Evolutionary conservation across 306 rosid species (phyloP).

Genomic region (Hippophae gyantsensis): DNA sequence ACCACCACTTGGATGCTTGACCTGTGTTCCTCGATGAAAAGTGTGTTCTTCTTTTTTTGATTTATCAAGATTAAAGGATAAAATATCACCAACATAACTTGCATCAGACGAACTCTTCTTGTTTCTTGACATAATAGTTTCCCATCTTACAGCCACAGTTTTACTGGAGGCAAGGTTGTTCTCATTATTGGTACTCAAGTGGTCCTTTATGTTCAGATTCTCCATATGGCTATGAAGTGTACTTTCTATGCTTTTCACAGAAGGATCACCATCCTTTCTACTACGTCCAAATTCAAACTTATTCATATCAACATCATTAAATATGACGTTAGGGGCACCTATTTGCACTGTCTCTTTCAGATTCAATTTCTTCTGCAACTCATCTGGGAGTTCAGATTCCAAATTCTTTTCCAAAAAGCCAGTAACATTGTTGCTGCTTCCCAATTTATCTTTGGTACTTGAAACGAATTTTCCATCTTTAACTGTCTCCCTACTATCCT

Average conservation of each 20-base stretch:
- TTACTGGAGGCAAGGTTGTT: conserved; percentile 10
- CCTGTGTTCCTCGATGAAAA: conserved; percentile 3
- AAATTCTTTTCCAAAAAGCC: conserved; percentile 18
- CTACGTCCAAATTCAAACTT: conserved; percentile 21
- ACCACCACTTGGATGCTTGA: conserved; percentile 15
- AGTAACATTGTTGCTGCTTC: conserved; percentile 24
- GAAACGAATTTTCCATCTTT: conserved; percentile 16
- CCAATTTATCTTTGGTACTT: conserved; percentile 14
- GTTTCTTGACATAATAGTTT: conserved; percentile 25
- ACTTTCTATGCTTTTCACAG: conserved; percentile 22
- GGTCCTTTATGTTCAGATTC: conserved; percentile 42
- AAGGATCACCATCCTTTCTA: conserved; percentile 8
- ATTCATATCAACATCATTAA: conserved; percentile 11
- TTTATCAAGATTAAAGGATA: conserved; percentile 7
- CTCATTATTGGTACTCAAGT: conserved; percentile 13
- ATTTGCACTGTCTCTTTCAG: conserved; percentile 24
- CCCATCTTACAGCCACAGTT: conserved; percentile 20
- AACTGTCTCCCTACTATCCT: conserved; percentile 14
- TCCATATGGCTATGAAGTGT: conserved; percentile 39
- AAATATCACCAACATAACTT: conserved; percentile 10
- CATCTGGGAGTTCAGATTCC: conserved; percentile 44
- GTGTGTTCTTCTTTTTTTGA: conserved; percentile 1
- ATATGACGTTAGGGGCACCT: conserved; percentile 11
- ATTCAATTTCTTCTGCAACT: conserved; percentile 43
- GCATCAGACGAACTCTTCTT: conserved; percentile 30